These are phyloP conservation scores for Coniochaeta hoffmannii DNA, from an alignment of 2,329 filamentous ascomycete genomes.

Conservation along the genomic window DNA sequence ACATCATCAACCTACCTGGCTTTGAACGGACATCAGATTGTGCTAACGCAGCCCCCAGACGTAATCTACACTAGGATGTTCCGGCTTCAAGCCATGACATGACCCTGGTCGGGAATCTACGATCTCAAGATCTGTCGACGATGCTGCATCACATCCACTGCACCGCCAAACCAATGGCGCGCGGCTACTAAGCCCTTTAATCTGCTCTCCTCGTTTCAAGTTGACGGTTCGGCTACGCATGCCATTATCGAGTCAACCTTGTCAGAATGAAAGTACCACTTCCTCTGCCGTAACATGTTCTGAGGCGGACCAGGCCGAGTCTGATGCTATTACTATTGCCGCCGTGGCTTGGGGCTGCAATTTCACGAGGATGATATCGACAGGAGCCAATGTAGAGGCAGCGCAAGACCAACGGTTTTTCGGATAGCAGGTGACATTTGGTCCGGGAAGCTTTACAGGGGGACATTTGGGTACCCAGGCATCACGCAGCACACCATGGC, in stretches of 20 bases:
- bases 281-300: not conserved
- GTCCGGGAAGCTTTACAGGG: not conserved
- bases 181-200: not conserved
- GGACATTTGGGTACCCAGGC: too few species aligned
- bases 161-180: not conserved
- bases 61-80: not conserved
- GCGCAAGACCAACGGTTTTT: not conserved
- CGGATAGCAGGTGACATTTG: not conserved
- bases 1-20: not conserved
- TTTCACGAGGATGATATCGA: not conserved
- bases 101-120: not conserved
- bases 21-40: not conserved
- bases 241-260: not conserved
- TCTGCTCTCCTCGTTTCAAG: not conserved
- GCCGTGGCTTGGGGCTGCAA: not conserved
- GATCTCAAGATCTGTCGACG: not conserved
- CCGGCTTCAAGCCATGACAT: not conserved
- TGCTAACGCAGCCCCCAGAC: not conserved
- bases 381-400: not conserved
- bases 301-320: not conserved
- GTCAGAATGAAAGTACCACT: not conserved
- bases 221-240: not conserved
- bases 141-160: not conserved
- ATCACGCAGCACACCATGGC: too few species aligned
- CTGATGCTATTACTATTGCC: not conserved